Evolutionary conservation across 2,329 filamentous ascomycete genomes (phyloP), one percentile per base, ranked within the genome.

Genomic region (Graphiopsis chlorocephala): DNA sequence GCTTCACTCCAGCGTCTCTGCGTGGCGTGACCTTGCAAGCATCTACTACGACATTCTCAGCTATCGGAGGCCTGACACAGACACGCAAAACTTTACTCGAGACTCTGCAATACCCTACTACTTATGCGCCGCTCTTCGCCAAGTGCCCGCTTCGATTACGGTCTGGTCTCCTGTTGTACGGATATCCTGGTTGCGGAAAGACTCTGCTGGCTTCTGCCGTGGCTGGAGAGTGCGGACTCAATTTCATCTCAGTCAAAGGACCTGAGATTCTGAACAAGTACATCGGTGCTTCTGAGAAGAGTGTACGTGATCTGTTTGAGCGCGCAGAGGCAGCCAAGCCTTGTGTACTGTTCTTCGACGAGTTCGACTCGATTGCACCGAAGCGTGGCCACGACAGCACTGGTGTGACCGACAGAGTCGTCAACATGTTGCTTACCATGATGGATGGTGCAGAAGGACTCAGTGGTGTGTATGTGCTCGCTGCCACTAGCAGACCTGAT

Each of bases 221-320:
- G n/a, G 95, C 96, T 14, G 94, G 94, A 64, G 95, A 99, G 80
- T 98, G 94, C 73, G 94, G 94, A 0, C 87, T 99, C 66, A 99
- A 99, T 78, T 99, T 99, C 78, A 99, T 99, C 78, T 93, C 90
- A 47, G 95, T 99, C 73, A 99, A 99, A 80, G 95, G 95, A 0
- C 95, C 95, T 0, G 96, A 99, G 77, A 98, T 99, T 65, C 81
- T 99, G 63, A 99, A 99, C 83, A 99, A 99, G 79, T 99, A 99
- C 77, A 99, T 99, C 65, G 95, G 95, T 74, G 95, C 95, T 0
- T 96, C 91, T 29, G 95, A 99, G 74, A 99, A 99, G 83, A 93
- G 89, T 66, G 93, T 99, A 7, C 88, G 96, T 48, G 95, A 99
- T 76, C 83, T 99, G 1, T 99, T 99, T 73, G 94, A 97, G 75